phyloP scores from a whole-genome alignment of 2,329 filamentous ascomycete species.

The Sporothrix dimorphospora region DNA sequence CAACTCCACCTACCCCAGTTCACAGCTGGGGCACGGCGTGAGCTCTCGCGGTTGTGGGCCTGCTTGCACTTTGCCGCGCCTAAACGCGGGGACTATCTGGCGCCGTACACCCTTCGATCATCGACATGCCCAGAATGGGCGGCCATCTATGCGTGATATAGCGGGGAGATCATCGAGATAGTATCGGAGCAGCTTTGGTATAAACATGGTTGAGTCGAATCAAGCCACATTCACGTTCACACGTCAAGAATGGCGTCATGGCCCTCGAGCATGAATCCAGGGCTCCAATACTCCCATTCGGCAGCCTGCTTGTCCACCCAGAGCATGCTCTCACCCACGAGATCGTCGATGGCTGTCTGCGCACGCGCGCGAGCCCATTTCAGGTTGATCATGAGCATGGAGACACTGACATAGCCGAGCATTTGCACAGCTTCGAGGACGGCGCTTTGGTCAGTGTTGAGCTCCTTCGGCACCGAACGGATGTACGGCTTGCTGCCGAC shows the following conservation, averaged over 20 bases:
- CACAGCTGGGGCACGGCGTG: not conserved
- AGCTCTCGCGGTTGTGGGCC: no score
- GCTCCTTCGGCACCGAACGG: slow-evolving; percentile 88
- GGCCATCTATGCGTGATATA: not conserved
- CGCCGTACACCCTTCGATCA: not conserved
- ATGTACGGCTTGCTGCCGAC: slow-evolving; percentile 88
- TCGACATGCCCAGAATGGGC: not conserved
- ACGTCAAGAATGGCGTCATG: slow-evolving; percentile 38
- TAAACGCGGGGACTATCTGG: not conserved
- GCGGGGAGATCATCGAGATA: not conserved
- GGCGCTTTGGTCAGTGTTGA: slow-evolving; percentile 90
- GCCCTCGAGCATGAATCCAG: slow-evolving; percentile 67
- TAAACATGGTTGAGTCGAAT: not conserved
- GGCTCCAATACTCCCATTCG: slow-evolving; percentile 95
- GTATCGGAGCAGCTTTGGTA: not conserved
- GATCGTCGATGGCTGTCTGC: slow-evolving; percentile 87
- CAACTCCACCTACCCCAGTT: not conserved
- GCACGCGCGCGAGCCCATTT: slow-evolving; percentile 82
- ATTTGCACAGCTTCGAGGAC: slow-evolving; percentile 91
- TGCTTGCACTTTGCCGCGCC: not conserved
- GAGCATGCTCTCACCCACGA: slow-evolving; percentile 84
- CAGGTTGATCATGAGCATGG: slow-evolving; percentile 85
- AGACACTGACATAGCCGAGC: slow-evolving; percentile 84
- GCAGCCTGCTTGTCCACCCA: slow-evolving; percentile 87
- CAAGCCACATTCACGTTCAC: slow-evolving; percentile 18